Percentiles rank a stretch among this genome's conserved stretches.
Evolutionary conservation across 2,329 filamentous ascomycete genomes (phyloP).

Genomic region (Beauveria asiatica): DNA sequence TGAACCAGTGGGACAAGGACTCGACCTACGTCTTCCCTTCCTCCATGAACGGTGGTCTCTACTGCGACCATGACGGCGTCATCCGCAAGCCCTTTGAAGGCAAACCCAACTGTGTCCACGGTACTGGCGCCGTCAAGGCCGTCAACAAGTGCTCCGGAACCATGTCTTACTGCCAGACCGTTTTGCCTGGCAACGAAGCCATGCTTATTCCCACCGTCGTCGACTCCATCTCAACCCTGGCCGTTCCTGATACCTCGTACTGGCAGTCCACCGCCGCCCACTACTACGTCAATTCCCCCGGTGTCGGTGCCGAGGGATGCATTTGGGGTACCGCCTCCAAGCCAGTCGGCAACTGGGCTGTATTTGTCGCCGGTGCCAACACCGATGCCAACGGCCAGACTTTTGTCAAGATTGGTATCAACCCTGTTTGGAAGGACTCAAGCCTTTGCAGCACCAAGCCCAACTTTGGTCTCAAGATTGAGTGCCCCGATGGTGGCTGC

Average conservation of each 20-base stretch:
- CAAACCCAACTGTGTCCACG: constrained; percentile 61
- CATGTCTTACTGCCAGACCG: constrained; percentile 71
- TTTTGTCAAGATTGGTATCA: constrained; percentile 69
- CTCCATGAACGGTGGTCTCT: constrained; percentile 70
- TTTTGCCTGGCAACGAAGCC: constrained; percentile 69
- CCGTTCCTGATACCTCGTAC: constrained; percentile 61
- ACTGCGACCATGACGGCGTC: constrained; percentile 58
- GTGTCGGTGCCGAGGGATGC: constrained; percentile 55
- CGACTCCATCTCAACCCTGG: constrained; percentile 45
- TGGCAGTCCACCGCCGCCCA: constrained; percentile 68
- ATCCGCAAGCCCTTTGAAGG: constrained; percentile 61
- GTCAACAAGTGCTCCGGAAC: constrained; percentile 55
- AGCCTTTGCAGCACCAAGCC: constrained; percentile 49
- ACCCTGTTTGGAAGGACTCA: constrained; percentile 60
- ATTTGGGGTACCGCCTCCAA: constrained; percentile 59
- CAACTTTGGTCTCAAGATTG: constrained; percentile 59
- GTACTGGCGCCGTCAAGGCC: constrained; percentile 55
- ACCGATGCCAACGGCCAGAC: constrained; percentile 55
- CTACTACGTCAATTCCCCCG: constrained; percentile 72
- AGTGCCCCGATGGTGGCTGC: constrained; percentile 58
- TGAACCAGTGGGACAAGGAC: constrained; percentile 68
- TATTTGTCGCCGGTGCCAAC: constrained; percentile 70
- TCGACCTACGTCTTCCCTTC: constrained; percentile 61
- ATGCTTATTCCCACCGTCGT: constrained; percentile 77
- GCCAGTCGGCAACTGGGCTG: constrained; percentile 66